Evolutionary conservation across 2,329 filamentous ascomycete genomes (phyloP), one percentile per base, ranked within the genome.

Genomic region (Aspergillus nomiae): DNA sequence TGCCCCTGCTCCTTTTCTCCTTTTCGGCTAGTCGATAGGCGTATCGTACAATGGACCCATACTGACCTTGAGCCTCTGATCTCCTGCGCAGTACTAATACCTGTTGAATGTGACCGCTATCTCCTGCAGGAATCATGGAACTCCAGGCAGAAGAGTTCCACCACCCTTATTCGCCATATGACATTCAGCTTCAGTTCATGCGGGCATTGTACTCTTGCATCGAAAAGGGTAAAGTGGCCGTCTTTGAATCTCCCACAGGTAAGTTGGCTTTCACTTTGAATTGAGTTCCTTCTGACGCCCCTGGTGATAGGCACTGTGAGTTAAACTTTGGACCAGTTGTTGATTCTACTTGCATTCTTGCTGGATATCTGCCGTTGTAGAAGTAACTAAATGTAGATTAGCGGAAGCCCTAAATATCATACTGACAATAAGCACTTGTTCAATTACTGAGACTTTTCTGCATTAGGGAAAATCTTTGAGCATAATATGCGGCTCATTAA

Each of bases 161-260:
- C 72, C 94, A 97, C 74, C 94, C 94, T 0, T 97, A 90, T 75
- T 87, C 88, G 34, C 94, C 94, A 0, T 97, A 97, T 76, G 86
- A 91, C 58, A 95, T 97, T 50, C 94, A 97, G 73, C 84, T 90
- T 51, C 83, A 94, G 69, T 96, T 97, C 73, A 97, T 97, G 94
- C 88, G 84, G 68, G 86, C 90, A 0, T 85, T 95, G 6, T 97
- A 96, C 74, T 80, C 87, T 56, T 92, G 92, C 64, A 86, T 97
- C 30, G 89, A 96, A 69, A 77, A 90, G 48, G 90, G 91, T 10
- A 92, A 94, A 72, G 84, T 97, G 54, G 94, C 92, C 34, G 93
- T 97, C 50, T 89, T 97, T 53, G 94, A 97, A 74, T 96, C 92
- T 53, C 94, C 94, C n/a, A 97, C 94, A 48, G 94, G 94, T 76